Conservation (phyloP, 306 rosid species). For the Acmispon strigosus region DNA sequence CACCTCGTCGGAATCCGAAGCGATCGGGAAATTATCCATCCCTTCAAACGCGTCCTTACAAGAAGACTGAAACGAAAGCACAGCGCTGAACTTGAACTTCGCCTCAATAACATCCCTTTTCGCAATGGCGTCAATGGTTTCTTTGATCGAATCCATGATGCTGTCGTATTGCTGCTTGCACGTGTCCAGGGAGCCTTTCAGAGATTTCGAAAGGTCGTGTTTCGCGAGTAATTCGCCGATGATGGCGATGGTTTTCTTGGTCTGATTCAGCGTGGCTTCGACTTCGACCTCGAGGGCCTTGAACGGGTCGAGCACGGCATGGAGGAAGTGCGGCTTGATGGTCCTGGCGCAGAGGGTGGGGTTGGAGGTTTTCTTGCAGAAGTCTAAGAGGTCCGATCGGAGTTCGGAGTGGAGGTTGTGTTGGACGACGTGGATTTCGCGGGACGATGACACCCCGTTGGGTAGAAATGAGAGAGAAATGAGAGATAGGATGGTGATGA, state of each 20-base stretch:
- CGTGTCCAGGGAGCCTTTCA: background rate
- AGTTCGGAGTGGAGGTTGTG: background rate
- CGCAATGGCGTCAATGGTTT: background rate
- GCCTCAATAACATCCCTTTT: background rate
- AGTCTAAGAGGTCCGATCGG: accelerated
- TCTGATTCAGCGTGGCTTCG: background rate
- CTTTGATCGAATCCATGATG: conserved; percentile 14
- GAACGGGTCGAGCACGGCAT: background rate
- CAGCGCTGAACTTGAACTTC: conserved; percentile 5
- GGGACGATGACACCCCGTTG: background rate
- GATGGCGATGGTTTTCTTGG: background rate
- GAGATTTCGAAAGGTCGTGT: accelerated
- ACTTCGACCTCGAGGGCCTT: conserved; percentile 2
- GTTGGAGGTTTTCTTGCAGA: conserved; percentile 1
- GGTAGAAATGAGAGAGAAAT: background rate
- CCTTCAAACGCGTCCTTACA: conserved; percentile 20
- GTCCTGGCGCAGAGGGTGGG: conserved; percentile 7
- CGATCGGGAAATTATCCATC: background rate
- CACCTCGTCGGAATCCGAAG: background rate
- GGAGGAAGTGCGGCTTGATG: background rate
- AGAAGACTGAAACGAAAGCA: background rate
- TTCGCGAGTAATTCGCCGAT: background rate
- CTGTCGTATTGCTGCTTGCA: conserved; percentile 9
- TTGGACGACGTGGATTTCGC: background rate
- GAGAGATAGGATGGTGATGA: background rate